Percentiles rank a stretch among this genome's conserved stretches.
These are phyloP conservation scores for Talaromyces sp. DNA, from an alignment of 2,329 filamentous ascomycete species.

Conservation along the genomic window DNA sequence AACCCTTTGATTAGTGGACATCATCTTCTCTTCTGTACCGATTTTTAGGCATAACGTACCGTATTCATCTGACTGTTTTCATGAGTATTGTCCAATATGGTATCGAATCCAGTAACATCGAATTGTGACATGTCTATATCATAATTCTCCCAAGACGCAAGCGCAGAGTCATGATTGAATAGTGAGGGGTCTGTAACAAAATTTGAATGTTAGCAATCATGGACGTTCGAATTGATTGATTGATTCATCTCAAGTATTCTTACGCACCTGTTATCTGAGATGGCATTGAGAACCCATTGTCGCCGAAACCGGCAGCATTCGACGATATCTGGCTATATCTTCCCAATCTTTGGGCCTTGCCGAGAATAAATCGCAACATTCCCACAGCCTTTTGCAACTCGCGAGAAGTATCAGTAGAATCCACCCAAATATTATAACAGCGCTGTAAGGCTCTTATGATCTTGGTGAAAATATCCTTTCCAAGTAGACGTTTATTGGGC, in stretches of 20 bases:
- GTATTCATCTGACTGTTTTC: background rate
- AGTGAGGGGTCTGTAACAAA: background rate
- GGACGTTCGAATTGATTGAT: too few species aligned
- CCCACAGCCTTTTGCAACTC: conserved; percentile 5
- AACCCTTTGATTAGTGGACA: background rate
- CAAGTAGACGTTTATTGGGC: background rate
- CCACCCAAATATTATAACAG: conserved; percentile 6
- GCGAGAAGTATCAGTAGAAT: conserved; percentile 1
- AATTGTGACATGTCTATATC: background rate
- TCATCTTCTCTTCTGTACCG: background rate
- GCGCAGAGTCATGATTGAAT: background rate
- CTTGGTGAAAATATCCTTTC: background rate
- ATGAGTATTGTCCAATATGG: background rate
- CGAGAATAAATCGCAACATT: conserved; percentile 11
- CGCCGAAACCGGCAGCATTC: background rate
- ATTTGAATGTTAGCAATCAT: background rate
- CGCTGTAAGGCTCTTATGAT: background rate
- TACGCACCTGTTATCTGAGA: background rate
- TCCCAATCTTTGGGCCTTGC: background rate
- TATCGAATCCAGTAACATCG: background rate
- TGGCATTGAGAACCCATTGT: background rate
- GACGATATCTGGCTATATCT: background rate
- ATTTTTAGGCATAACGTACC: background rate
- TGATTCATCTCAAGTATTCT: too few species aligned
- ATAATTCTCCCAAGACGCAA: background rate